Conservation (phyloP, 306 rosid genomes). For the Quillaja saponaria region DNA sequence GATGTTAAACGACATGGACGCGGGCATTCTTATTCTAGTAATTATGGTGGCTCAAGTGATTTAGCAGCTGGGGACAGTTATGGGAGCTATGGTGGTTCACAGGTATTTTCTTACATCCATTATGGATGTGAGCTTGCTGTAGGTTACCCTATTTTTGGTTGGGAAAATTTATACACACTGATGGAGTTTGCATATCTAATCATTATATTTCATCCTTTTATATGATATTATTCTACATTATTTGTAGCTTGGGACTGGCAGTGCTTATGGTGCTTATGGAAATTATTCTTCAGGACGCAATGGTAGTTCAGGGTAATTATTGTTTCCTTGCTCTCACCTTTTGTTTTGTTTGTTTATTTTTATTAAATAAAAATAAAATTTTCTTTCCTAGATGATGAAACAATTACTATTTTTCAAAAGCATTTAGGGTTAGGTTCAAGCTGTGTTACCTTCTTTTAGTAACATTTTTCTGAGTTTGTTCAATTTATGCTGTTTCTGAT, state of each 20-base stretch:
- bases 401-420: no score
- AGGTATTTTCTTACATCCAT: slow-evolving; percentile 48
- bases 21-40: slow-evolving; percentile 76
- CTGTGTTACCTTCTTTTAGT: no score
- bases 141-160: background rate
- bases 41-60: slow-evolving; percentile 82
- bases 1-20: slow-evolving; percentile 86
- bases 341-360: no score
- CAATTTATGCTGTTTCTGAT: background rate
- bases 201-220: slow-evolving; percentile 20
- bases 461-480: no score
- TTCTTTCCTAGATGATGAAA: no score
- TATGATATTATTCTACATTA: slow-evolving; percentile 30
- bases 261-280: slow-evolving; percentile 89
- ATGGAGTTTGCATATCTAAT: slow-evolving; percentile 15
- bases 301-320: slow-evolving; percentile 72
- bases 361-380: no score
- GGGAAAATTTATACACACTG: slow-evolving; percentile 4
- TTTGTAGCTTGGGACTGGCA: slow-evolving; percentile 69
- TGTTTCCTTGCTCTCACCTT: background rate
- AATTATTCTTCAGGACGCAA: slow-evolving; percentile 71
- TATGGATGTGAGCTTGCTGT: background rate
- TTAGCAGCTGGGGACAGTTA: slow-evolving; percentile 60
- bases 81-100: slow-evolving; percentile 84
- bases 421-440: no score